Percentiles rank a stretch among this genome's conserved stretches.
Conservation (phyloP, 2,329 filamentous ascomycete genomes). For the Monosporascus sp. region DNA sequence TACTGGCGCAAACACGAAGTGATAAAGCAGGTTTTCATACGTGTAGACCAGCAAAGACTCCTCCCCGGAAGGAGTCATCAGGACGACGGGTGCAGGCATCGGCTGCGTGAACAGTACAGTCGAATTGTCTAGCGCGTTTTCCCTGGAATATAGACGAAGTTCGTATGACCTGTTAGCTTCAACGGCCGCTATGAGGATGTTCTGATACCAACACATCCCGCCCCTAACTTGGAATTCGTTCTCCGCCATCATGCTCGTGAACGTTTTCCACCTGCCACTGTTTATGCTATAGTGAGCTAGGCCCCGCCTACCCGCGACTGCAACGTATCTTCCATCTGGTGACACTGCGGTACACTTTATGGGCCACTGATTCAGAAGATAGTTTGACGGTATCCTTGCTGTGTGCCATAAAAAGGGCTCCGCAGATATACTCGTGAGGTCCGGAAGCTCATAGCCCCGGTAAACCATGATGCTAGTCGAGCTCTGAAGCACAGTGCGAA, state of each 20-base stretch:
- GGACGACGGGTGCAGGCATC: conserved; percentile 79
- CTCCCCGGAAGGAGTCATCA: conserved; percentile 82
- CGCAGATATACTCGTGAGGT: conserved; percentile 84
- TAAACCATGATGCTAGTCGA: conserved; percentile 88
- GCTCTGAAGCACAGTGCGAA: conserved; percentile 82
- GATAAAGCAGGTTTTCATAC: conserved; percentile 91
- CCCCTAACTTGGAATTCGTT: conserved; percentile 89
- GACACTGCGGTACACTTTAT: conserved; percentile 84
- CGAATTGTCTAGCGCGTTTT: conserved; percentile 68
- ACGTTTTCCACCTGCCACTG: conserved; percentile 94
- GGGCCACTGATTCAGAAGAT: conserved; percentile 90
- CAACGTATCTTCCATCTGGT: conserved; percentile 86
- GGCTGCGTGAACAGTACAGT: conserved; percentile 71
- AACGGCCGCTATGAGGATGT: conserved; percentile 89
- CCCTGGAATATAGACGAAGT: conserved; percentile 87
- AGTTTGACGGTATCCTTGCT: conserved; percentile 75
- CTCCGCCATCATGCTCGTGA: conserved; percentile 73
- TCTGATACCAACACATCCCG: conserved; percentile 98
- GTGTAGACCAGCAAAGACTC: conserved; percentile 96
- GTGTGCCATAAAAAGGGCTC: conserved; percentile 96
- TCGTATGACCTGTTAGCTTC: conserved; percentile 79
- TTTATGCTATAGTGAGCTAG: conserved; percentile 93
- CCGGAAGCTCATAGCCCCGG: conserved; percentile 84
- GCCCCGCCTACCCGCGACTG: conserved; percentile 88
- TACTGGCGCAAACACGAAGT: conserved; percentile 79